Evolutionary conservation across 176 grass and related monocot species (phyloP).

Genomic region (Avena insularis): DNA sequence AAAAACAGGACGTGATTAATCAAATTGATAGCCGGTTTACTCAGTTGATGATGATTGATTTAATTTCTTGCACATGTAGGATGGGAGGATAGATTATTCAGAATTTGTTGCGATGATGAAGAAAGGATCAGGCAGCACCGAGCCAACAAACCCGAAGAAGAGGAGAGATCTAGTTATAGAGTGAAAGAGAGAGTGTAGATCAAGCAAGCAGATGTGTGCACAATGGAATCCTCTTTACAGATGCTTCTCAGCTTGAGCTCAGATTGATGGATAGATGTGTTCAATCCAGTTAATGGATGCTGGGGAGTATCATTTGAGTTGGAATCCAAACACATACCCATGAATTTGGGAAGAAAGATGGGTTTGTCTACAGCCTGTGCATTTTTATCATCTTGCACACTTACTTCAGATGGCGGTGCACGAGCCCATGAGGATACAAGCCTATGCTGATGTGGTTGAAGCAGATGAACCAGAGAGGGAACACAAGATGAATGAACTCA

Average conservation of each 20-base stretch:
- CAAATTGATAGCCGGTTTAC: neutral
- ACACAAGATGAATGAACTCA: slow-evolving; percentile 13
- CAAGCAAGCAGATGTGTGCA: slow-evolving; percentile 26
- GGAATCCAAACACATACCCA: neutral
- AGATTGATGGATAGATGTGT: slow-evolving; percentile 33
- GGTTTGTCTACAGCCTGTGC: neutral
- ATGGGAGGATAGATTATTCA: slow-evolving; percentile 77
- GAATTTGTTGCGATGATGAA: slow-evolving; percentile 64
- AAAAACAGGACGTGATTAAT: neutral
- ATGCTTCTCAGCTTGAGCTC: neutral
- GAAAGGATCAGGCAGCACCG: slow-evolving; percentile 43
- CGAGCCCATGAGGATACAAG: neutral
- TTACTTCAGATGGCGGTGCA: slow-evolving; percentile 8
- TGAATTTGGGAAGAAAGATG: slow-evolving; percentile 18
- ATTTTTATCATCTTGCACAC: slow-evolving; percentile 5
- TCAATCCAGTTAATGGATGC: slow-evolving; percentile 1
- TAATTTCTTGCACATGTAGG: slow-evolving; percentile 45
- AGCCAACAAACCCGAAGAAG: slow-evolving; percentile 46
- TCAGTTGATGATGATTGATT: neutral
- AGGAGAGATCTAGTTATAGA: slow-evolving; percentile 50
- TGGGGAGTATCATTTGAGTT: slow-evolving; percentile 2
- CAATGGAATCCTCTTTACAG: slow-evolving; percentile 11
- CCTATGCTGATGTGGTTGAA: neutral
- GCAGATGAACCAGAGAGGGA: neutral
- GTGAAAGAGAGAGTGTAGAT: slow-evolving; percentile 32